Evolutionary conservation across 2,329 filamentous ascomycete species (phyloP).

Genomic region (Ramichloridium luteum): DNA sequence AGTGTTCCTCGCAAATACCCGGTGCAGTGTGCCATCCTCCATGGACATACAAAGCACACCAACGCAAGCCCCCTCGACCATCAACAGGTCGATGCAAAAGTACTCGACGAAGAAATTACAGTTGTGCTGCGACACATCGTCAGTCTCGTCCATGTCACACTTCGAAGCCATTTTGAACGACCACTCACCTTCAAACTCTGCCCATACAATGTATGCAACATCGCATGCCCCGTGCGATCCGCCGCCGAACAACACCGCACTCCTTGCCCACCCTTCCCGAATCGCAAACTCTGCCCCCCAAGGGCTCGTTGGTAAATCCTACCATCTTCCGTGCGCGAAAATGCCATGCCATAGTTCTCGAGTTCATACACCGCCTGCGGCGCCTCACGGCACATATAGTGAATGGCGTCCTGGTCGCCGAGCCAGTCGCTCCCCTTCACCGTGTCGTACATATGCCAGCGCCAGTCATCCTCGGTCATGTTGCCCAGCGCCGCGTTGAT

Average conservation of each 20-base stretch:
- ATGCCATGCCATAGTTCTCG: slow-evolving; percentile 44
- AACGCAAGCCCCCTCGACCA: slow-evolving; percentile 36
- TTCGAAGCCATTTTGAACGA: slow-evolving; percentile 34
- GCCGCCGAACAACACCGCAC: slow-evolving; percentile 36
- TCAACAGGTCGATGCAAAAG: slow-evolving; percentile 38
- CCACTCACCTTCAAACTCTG: slow-evolving; percentile 31
- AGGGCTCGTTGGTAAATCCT: slow-evolving; percentile 38
- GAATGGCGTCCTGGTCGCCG: slow-evolving; percentile 47
- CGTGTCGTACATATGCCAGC: slow-evolving; percentile 50
- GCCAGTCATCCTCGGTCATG: slow-evolving; percentile 45
- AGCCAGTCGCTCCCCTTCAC: slow-evolving; percentile 49
- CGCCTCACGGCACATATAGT: slow-evolving; percentile 48
- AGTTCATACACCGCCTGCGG: slow-evolving; percentile 43
- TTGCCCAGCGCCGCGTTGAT: slow-evolving; percentile 49
- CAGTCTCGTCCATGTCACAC: slow-evolving; percentile 1
- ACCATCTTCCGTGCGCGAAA: slow-evolving; percentile 36
- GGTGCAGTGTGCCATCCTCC: slow-evolving; percentile 39
- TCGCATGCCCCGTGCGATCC: slow-evolving; percentile 38
- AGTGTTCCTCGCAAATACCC: slow-evolving; percentile 38
- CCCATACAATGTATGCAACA: slow-evolving; percentile 40
- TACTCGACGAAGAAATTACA: slow-evolving; percentile 41
- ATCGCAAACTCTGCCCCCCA: slow-evolving; percentile 36
- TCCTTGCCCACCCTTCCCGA: slow-evolving; percentile 38
- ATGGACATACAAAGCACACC: slow-evolving; percentile 36
- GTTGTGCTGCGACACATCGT: slow-evolving; percentile 22